Conservation (phyloP, 2,329 filamentous ascomycete genomes). For the Ophiocordyceps camponoti-saundersi region DNA sequence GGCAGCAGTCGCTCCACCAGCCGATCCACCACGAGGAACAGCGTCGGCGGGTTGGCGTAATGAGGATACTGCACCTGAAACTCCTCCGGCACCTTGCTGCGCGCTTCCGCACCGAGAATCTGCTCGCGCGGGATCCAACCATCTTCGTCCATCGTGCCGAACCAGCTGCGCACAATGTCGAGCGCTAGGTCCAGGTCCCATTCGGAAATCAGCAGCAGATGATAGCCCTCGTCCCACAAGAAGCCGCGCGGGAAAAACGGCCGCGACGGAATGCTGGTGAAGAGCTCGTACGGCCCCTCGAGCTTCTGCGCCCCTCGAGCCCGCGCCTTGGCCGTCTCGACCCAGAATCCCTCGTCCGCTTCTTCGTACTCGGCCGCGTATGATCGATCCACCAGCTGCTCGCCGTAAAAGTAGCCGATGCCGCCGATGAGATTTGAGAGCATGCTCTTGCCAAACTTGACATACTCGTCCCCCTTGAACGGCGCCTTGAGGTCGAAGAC, state of each 20-base stretch:
- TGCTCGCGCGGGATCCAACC: slow-evolving; percentile 97
- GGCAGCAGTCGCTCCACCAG: slow-evolving; percentile 65
- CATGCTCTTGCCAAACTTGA: slow-evolving; percentile 70
- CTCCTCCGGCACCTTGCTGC: slow-evolving; percentile 83
- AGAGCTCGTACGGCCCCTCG: slow-evolving; percentile 77
- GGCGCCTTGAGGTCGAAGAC: slow-evolving; percentile 53
- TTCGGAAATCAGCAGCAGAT: slow-evolving; percentile 76
- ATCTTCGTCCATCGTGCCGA: slow-evolving; percentile 87
- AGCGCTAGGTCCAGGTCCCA: slow-evolving; percentile 83
- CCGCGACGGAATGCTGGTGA: slow-evolving; percentile 77
- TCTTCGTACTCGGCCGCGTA: slow-evolving; percentile 90
- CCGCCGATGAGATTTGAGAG: slow-evolving; percentile 90
- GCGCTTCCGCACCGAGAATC: slow-evolving; percentile 79
- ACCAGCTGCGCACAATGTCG: slow-evolving; percentile 90
- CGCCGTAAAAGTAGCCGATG: slow-evolving; percentile 87
- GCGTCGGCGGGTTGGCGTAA: slow-evolving; percentile 89
- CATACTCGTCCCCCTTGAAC: slow-evolving; percentile 57
- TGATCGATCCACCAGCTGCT: slow-evolving; percentile 77
- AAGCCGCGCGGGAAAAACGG: slow-evolving; percentile 96
- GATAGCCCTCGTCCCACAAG: slow-evolving; percentile 96
- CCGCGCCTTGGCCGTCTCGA: slow-evolving; percentile 70
- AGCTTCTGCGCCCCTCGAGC: slow-evolving; percentile 47
- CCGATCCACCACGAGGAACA: slow-evolving; percentile 75
- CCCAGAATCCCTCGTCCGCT: slow-evolving; percentile 90
- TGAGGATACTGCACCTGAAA: slow-evolving; percentile 95